Conservation (phyloP, 148 eudicot genomes). For the Tetragonia tetragonoides region DNA sequence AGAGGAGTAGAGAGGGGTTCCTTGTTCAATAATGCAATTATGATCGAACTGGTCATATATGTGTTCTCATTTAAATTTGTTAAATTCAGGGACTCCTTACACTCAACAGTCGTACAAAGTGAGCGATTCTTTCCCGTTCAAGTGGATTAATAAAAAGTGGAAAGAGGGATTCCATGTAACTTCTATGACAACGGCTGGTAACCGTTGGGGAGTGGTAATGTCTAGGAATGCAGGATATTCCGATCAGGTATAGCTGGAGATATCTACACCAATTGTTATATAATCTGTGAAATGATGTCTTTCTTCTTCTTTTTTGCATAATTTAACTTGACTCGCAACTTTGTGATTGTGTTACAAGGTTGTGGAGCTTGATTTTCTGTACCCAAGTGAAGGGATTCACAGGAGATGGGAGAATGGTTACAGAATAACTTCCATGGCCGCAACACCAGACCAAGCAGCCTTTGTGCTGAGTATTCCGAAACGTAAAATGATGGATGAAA, state of each 20-base stretch:
- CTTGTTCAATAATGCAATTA: background rate
- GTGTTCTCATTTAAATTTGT: background rate
- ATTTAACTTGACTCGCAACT: background rate
- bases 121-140: constrained; percentile 90
- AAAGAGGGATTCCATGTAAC: constrained; percentile 93
- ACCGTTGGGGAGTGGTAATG: constrained; percentile 96
- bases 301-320: background rate
- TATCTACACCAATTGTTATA: background rate
- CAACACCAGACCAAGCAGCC: constrained; percentile 89
- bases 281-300: background rate
- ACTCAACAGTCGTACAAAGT: constrained; percentile 95
- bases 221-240: constrained; percentile 86
- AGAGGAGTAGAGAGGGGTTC: no score
- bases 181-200: constrained; percentile 92
- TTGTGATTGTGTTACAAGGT: constrained; percentile 38
- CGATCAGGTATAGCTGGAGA: constrained; percentile 59
- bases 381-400: constrained; percentile 95
- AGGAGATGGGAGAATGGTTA: constrained; percentile 89
- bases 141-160: constrained; percentile 93
- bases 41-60: background rate
- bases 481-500: constrained; percentile 80
- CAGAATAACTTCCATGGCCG: constrained; percentile 92
- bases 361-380: constrained; percentile 85
- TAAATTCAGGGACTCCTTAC: constrained; percentile 74
- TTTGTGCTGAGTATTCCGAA: constrained; percentile 81